phyloP scores from a whole-genome alignment of 1,284 basidiomycete genomes.

The Cutaneotrichosporon arboriforme region DNA sequence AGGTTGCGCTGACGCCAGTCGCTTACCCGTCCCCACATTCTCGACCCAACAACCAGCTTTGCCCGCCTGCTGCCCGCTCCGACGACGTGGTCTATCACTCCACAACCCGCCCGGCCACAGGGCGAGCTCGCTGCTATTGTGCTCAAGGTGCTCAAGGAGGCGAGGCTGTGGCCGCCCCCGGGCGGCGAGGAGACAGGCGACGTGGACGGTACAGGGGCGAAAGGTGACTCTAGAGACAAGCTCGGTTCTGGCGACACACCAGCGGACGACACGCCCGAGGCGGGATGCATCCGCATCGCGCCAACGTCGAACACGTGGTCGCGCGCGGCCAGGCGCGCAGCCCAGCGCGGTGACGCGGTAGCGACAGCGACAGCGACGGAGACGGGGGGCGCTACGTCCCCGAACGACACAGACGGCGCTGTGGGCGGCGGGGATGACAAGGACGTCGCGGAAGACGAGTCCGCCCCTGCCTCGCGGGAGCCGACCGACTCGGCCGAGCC shows the following conservation, averaged over 20 bases:
- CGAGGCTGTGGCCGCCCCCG: slow-evolving; percentile 5
- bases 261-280: background rate
- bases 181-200: background rate
- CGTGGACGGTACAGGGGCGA: slow-evolving; percentile 16
- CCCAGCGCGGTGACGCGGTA: slow-evolving; percentile 44
- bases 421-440: background rate
- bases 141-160: background rate
- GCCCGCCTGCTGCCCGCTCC: slow-evolving; percentile 53
- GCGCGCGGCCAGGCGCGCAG: slow-evolving; percentile 54
- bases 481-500: slow-evolving; percentile 11
- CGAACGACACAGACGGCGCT: background rate
- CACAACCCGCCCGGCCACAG: slow-evolving; percentile 1
- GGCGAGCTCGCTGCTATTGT: background rate
- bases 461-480: too few relatives aligned
- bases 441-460: too few relatives aligned
- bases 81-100: slow-evolving; percentile 25
- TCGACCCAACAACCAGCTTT: slow-evolving; percentile 52
- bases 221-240: too few relatives aligned
- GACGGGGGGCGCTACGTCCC: too few relatives aligned
- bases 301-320: slow-evolving; percentile 66
- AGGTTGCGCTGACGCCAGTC: slow-evolving; percentile 11
- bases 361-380: slow-evolving; percentile 46
- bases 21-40: slow-evolving; percentile 21
- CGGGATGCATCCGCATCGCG: slow-evolving; percentile 47
- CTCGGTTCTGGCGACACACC: background rate